Conservation (phyloP, 2,329 filamentous ascomycete species). For the Pseudopyrenochaeta lycopersici region DNA sequence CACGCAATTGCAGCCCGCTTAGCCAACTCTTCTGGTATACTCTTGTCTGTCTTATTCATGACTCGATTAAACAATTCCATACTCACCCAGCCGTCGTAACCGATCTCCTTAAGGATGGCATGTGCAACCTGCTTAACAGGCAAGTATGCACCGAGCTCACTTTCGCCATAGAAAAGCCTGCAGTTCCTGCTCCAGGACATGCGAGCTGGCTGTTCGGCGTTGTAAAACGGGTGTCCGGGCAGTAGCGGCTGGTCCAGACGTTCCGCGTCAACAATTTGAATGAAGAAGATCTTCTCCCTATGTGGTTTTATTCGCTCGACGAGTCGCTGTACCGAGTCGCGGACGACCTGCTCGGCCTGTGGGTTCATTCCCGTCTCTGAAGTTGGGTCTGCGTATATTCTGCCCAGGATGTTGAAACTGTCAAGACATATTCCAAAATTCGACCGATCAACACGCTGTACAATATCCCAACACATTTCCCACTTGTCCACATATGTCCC, state of each 20-base stretch:
- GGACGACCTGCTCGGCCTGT: constrained; percentile 65
- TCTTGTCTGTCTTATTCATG: constrained; percentile 63
- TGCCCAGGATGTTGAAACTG: constrained; percentile 78
- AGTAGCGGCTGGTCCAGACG: constrained; percentile 66
- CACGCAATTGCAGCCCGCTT: constrained; percentile 61
- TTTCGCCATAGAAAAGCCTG: constrained; percentile 72
- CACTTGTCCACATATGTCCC: constrained; percentile 75
- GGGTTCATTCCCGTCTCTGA: constrained; percentile 60
- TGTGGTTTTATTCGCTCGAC: constrained; percentile 62
- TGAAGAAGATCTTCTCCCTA: constrained; percentile 73
- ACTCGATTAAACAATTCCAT: constrained; percentile 74
- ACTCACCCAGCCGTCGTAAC: constrained; percentile 75
- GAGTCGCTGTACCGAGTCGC: constrained; percentile 64
- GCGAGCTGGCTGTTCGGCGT: constrained; percentile 64
- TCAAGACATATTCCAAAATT: constrained; percentile 83
- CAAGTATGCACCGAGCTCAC: constrained; percentile 71
- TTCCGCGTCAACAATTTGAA: constrained; percentile 81
- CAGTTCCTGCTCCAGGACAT: constrained; percentile 86
- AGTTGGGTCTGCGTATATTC: constrained; percentile 75
- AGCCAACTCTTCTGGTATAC: constrained; percentile 65
- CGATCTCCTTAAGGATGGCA: constrained; percentile 70
- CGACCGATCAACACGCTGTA: constrained; percentile 68
- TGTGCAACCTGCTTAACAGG: constrained; percentile 69
- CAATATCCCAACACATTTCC: constrained; percentile 76
- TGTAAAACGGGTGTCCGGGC: constrained; percentile 66